Conservation (phyloP, 129 eudicot genomes). For the Chrysanthemum makinoi region DNA sequence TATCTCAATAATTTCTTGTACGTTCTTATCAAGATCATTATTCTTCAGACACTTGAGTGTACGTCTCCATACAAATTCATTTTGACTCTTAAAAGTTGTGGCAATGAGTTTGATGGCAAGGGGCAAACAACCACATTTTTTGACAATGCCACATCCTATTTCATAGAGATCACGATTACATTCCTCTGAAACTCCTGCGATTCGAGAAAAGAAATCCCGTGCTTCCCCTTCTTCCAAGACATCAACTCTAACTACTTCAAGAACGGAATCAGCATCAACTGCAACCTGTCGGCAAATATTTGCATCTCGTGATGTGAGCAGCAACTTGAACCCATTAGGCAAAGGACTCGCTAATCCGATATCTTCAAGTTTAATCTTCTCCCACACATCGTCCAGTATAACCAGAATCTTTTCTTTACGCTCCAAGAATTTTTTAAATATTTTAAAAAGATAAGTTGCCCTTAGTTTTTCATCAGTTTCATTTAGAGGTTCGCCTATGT, state of each 20-base stretch:
- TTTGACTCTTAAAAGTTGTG: neutral
- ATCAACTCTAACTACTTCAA: neutral
- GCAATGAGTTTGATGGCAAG: neutral
- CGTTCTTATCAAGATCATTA: too few relatives aligned
- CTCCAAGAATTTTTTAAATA: neutral
- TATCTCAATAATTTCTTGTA: neutral
- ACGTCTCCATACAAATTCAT: neutral
- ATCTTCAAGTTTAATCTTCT: neutral
- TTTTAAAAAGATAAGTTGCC: too few relatives aligned
- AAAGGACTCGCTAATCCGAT: neutral
- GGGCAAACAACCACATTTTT: neutral
- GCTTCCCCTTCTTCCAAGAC: neutral
- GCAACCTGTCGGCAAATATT: neutral
- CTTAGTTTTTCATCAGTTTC: neutral
- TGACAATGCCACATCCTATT: neutral
- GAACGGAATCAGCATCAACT: neutral
- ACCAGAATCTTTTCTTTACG: neutral
- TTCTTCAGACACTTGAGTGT: neutral
- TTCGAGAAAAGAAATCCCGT: neutral
- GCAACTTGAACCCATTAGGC: neutral
- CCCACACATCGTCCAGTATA: too few relatives aligned
- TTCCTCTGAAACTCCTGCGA: neutral
- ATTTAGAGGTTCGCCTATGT: neutral
- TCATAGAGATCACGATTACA: neutral
- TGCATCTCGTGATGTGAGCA: constrained; percentile 1